Evolutionary conservation across 2,329 filamentous ascomycete species (phyloP), one percentile per base, ranked within the genome.

Genomic region (Didymella exigua): DNA sequence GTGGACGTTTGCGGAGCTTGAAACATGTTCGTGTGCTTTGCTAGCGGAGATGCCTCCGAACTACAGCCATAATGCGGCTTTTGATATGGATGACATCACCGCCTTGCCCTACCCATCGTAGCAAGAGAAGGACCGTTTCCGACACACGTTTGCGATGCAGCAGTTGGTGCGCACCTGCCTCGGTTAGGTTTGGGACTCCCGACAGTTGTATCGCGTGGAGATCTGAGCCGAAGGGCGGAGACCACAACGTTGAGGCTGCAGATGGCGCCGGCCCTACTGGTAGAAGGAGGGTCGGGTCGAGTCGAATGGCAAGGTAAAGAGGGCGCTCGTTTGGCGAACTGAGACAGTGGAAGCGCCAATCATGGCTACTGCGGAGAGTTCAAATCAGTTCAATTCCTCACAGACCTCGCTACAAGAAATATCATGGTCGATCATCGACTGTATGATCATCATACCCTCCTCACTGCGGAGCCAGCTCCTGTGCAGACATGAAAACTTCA

Each of bases 21-120:
- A 49, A n/a, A 21, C n/a, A 13, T 34, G 42, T 27, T 26, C 38
- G 33, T 27, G 26, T 38, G 21, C n/a, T 8, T n/a, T 41, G 19
- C 10, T 19, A 10, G n/a, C 45, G 52, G 52, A 54, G 40, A 27
- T 18, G 14, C 6, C 21, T 43, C 52, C 45, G 52, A n/a, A 24
- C 16, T 29, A 40, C 5, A 31, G 18, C 38, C 14, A 33, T 16
- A 33, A 19, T 21, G 13, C 9, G 7, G 21, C 11, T 23, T 16
- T 21, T 30, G 27, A 49, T 21, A 54, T 54, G 40, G 29, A 49
- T 49, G 33, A 49, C 40, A 34, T 54, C 52, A 54, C 46, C 34
- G 50, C 27, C 10, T 3, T 29, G 45, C 27, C 24, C 40, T 27
- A 14, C 19, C 2, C 38, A 54, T 54, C 52, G 45, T 7, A 49